These are phyloP conservation scores for Candida koratica DNA, from an alignment of 805 yeast genomes.

Conservation along the genomic window DNA sequence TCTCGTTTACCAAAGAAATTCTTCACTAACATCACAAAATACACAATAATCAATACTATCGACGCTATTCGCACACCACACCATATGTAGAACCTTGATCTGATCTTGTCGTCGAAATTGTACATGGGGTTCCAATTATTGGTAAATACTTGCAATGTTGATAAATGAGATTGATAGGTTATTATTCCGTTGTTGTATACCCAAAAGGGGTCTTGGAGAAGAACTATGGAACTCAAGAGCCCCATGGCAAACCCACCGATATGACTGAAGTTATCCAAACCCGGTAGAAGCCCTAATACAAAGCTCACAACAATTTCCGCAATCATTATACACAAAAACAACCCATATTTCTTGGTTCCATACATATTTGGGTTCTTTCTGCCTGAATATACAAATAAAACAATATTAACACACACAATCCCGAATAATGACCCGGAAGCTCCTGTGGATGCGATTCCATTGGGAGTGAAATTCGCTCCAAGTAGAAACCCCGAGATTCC, in stretches of 20 bases:
- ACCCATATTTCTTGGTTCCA: constrained; percentile 43
- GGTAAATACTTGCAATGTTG: constrained; percentile 28
- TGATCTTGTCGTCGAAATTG: constrained; percentile 32
- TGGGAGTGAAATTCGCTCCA: constrained; percentile 67
- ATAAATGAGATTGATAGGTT: constrained; percentile 28
- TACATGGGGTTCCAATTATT: constrained; percentile 40
- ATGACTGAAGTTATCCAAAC: constrained; percentile 70
- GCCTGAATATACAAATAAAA: constrained; percentile 53
- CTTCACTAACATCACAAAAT: constrained; percentile 45
- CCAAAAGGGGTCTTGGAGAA: constrained; percentile 56
- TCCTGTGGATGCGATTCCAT: constrained; percentile 64
- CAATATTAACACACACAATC: constrained; percentile 56
- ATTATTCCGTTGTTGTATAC: constrained; percentile 38
- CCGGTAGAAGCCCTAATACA: constrained; percentile 66
- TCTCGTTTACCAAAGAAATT: constrained; percentile 38
- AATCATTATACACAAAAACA: constrained; percentile 45
- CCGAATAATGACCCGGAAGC: constrained; percentile 74
- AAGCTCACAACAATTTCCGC: constrained; percentile 56
- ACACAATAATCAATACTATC: constrained; percentile 44
- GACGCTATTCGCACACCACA: constrained; percentile 42
- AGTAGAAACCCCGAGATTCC: constrained; percentile 66
- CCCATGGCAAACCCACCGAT: constrained; percentile 74
- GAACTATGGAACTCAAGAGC: constrained; percentile 42
- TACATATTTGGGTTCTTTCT: constrained; percentile 44
- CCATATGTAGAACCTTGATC: constrained; percentile 48